Conservation (phyloP, 257 asterid genomes). For the Cinchona pubescens region DNA sequence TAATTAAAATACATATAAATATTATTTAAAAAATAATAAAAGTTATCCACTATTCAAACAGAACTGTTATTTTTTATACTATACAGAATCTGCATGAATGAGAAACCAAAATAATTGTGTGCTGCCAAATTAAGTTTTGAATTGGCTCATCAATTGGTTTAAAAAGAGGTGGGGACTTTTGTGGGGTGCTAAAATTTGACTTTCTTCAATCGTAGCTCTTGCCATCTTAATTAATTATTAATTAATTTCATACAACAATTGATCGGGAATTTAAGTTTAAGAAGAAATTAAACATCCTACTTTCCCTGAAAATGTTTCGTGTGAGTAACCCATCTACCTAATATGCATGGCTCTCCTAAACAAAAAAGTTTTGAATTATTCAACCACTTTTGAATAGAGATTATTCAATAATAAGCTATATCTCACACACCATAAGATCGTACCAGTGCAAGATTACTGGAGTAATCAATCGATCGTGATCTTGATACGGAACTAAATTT, state of each 20-base stretch:
- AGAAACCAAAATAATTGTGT: background rate
- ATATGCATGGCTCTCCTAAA: background rate
- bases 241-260: background rate
- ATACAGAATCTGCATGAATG: background rate
- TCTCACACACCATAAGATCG: too few species aligned
- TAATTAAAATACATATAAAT: too few species aligned
- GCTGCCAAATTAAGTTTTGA: background rate
- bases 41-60: too few species aligned
- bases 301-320: background rate
- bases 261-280: background rate
- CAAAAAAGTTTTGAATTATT: background rate
- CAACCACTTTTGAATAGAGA: background rate
- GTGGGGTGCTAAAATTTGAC: background rate
- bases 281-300: background rate
- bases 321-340: background rate
- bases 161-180: constrained; percentile 10
- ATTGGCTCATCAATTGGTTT: background rate
- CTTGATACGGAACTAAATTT: too few species aligned
- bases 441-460: too few species aligned
- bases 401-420: too few species aligned
- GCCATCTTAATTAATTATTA: background rate
- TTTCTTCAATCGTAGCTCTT: background rate
- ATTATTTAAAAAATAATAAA: too few species aligned
- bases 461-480: too few species aligned
- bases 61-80: background rate